Base-by-base conservation (phyloP, 2,329 filamentous ascomycete species). In the Aspergillus amoenus region DNA sequence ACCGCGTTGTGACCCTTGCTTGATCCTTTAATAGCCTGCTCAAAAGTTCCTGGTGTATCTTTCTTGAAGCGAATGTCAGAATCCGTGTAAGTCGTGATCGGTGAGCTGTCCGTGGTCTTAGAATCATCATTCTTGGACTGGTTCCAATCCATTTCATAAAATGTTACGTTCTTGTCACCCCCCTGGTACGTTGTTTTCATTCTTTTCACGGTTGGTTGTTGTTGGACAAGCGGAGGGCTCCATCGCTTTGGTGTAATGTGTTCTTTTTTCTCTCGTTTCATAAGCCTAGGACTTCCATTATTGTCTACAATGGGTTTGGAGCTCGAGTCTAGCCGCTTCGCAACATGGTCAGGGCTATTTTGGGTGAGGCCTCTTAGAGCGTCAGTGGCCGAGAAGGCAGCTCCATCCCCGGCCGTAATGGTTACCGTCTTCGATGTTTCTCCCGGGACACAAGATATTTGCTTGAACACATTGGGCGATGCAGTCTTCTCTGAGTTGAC, bases 241-340 rank as follows among this genome's bases (percentile, higher is more conserved):
- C 34, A 21, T 12, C 32, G 17, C 15, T 44, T 39, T 30, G 41
- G 13, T 43, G 18, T 32, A 7, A 39, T 13, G 41, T 40, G 24
- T 40, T 51, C 41, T 9, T 32, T 42, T 6, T 24, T 17, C 3
- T 12, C 18, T 34, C 13, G n/a, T 11, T 32, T 43, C 2, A 47
- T 51, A 27, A 68, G 66, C 43, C 66, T 66, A 37, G 73, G 73
- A 52, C 73, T 76, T 37, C 73, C 73, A 59, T 76, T 73, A 9
- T 61, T 61, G 55, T 76, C 73, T 9, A 76, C 73, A 17, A 70
- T 69, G 5, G 61, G 66, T 50, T 46, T 64, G 9, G 52, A 45
- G 1, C 42, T 57, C 7, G 47, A 47, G 9, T 53, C 56, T 22
- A 45, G 48, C 27, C 24, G 6, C 3, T 50, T 43, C 7, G 6